Base-by-base conservation (phyloP, 371 early-diverging fungal species). In the Rhizopus microsporus region DNA sequence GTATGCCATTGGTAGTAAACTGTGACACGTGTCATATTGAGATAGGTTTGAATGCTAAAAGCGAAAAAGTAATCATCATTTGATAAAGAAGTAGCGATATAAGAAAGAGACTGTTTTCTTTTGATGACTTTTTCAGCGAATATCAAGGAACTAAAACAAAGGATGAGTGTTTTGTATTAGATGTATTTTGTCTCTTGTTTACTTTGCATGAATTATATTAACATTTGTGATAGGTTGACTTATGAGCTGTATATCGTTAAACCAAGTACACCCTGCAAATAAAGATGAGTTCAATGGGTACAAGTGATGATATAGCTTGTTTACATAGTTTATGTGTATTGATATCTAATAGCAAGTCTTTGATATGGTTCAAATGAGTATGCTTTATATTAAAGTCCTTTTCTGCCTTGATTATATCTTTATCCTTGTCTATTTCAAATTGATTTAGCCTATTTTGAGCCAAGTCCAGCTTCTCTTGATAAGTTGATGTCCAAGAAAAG, bases 1-100 rank as follows among this genome's bases (percentile, higher is more conserved):
- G 37, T 40, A 33, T 52, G 39, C 51, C 38, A 56, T 59, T 71
- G 67, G 50, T 51, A 61, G 48, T 63, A 71, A 8, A 67, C 38
- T 15, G 48, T 59, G 30, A 67, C 60, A 40, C 68, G 75, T 51
- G 72, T 54, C 16, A 62, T 59, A 46, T 54, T 38, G 33, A 53
- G 42, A 44, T 40, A 12, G 32, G 49, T 39, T 33, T 63, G 50
- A 40, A 59, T 45, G 7, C 33, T 5, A 37, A 53, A 51, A 31
- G 31, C 51, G 23, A 48, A 51, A 42, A 56, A 56, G 47, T 52
- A 62, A 3, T 50, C 45, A 30, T 50, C 31, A 12, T 46, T 7
- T 5, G 40, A 9, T 17, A 23, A 23, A 23, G 53, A 56, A 3
- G 39, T 55, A 4, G 57, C 46, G 13, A 65, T 30, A 47, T 59